Conservation (phyloP, 441 rosid genomes). For the Gossypium aridum region DNA sequence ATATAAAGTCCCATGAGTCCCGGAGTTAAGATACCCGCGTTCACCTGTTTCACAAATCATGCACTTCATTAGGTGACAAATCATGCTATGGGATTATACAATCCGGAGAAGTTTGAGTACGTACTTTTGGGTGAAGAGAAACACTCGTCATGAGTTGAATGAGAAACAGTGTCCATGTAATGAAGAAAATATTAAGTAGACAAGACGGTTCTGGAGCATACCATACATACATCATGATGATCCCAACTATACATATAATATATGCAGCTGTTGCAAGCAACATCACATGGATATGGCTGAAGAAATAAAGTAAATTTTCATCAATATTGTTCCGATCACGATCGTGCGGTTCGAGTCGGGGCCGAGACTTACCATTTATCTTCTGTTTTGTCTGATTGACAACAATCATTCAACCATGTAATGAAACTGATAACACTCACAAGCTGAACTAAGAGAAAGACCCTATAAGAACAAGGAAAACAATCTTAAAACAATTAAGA, state of each 20-base stretch:
- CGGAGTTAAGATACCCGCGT: constrained; percentile 75
- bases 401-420: constrained; percentile 79
- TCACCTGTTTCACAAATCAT: constrained; percentile 44
- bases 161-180: constrained; percentile 86
- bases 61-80: constrained; percentile 1
- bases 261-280: constrained; percentile 62
- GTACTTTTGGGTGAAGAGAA: constrained; percentile 83
- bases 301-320: constrained; percentile 6
- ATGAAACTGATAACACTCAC: constrained; percentile 90
- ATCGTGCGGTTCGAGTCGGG: not conserved
- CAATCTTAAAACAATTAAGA: constrained; percentile 4
- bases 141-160: constrained; percentile 91
- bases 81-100: constrained; percentile 6
- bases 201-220: constrained; percentile 81
- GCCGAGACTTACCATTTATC: constrained; percentile 61
- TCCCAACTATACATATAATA: constrained; percentile 66
- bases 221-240: constrained; percentile 93
- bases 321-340: not conserved
- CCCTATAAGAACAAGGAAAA: constrained; percentile 40
- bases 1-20: constrained; percentile 98
- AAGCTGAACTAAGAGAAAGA: constrained; percentile 87
- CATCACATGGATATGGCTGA: constrained; percentile 77
- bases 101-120: constrained; percentile 4
- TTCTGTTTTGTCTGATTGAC: constrained; percentile 49
- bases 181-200: constrained; percentile 88